Conservation (phyloP, 805 yeast species). For the Candida berthetii region DNA sequence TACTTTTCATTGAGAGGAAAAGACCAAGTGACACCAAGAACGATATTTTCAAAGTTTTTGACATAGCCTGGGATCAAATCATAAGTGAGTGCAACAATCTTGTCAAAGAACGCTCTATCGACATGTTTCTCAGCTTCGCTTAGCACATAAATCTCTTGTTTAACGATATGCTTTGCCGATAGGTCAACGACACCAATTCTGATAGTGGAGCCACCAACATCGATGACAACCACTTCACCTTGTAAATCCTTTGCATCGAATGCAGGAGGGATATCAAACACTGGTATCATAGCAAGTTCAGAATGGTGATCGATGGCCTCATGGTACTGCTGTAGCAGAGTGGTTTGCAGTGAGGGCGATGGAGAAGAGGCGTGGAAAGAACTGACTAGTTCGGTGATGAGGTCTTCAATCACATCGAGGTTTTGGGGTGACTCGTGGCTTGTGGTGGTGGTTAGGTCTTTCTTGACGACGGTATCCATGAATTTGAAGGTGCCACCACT, state of each 20-base stretch:
- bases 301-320: not conserved
- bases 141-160: conserved; percentile 9
- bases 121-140: conserved; percentile 27
- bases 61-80: conserved; percentile 16
- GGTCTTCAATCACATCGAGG: no score
- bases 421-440: no score
- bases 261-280: conserved; percentile 1
- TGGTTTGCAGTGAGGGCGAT: no score
- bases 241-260: not conserved
- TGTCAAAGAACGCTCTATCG: conserved; percentile 34
- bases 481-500: no score
- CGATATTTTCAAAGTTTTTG: not conserved
- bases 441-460: no score
- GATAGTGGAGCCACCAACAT: conserved; percentile 52
- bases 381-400: no score
- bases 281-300: conserved; percentile 6
- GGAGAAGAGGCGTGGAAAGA: no score
- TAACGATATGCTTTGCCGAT: not conserved
- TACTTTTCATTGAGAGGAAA: conserved; percentile 42
- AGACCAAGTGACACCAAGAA: conserved; percentile 49
- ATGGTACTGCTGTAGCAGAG: not conserved
- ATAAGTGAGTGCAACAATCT: conserved; percentile 29
- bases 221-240: conserved; percentile 29
- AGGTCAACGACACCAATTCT: conserved; percentile 27
- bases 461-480: no score